Conservation (phyloP, 108 stramenopile species). For the Cyclotella cryptica region DNA sequence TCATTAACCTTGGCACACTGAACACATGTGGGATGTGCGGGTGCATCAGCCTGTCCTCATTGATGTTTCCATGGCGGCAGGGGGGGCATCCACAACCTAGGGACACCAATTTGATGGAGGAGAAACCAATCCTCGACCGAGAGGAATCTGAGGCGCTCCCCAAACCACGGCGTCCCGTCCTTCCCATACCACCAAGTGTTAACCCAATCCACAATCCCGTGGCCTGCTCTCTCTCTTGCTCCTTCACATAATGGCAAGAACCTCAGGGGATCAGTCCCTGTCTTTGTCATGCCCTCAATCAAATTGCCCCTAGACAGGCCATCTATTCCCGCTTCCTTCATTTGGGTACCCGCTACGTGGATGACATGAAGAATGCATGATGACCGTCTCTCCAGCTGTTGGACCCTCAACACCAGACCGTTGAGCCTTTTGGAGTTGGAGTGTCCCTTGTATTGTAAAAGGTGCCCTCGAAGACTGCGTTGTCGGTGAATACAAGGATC, state of each 20-base stretch:
- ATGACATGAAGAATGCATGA: constrained; percentile 19
- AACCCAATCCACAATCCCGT: not conserved
- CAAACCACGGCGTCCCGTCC: not conserved
- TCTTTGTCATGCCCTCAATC: constrained; percentile 38
- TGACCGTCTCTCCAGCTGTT: not conserved
- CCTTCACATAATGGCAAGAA: constrained; percentile 20
- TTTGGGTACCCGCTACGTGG: constrained; percentile 25
- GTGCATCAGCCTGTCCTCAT: not conserved
- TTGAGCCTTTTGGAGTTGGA: constrained; percentile 5
- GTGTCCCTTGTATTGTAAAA: constrained; percentile 36
- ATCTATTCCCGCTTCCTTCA: constrained; percentile 23
- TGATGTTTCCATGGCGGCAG: constrained; percentile 16
- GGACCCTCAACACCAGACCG: constrained; percentile 38
- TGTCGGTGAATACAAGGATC: too few relatives aligned
- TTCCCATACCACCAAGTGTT: not conserved
- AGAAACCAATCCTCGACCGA: constrained; percentile 6
- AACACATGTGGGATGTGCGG: constrained; percentile 16
- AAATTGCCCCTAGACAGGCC: constrained; percentile 29
- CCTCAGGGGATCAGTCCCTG: constrained; percentile 16
- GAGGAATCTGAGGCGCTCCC: not conserved
- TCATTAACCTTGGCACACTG: not conserved
- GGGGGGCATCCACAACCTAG: constrained; percentile 22
- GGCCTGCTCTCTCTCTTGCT: not conserved
- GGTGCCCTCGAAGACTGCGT: too few relatives aligned
- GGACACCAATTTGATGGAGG: not conserved